Evolutionary conservation across 129 eudicot genomes (phyloP).

Genomic region (Escallonia rubra): DNA sequence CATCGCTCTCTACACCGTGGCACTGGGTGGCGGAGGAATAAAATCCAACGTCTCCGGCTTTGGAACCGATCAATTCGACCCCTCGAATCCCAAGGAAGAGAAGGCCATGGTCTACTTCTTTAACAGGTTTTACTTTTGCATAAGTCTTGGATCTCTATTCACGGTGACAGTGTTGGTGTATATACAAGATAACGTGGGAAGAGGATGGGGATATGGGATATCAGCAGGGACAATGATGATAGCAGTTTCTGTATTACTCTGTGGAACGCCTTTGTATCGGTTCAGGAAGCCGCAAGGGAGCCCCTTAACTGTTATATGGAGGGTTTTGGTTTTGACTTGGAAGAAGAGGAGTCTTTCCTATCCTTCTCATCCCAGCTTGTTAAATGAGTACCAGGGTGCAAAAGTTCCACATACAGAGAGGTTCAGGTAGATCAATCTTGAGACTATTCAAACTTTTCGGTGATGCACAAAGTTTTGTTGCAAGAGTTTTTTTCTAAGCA

Average conservation of each 20-base stretch:
- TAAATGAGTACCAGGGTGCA: conserved; percentile 58
- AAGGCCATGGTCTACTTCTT: conserved; percentile 84
- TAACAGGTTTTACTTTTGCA: conserved; percentile 78
- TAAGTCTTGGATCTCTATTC: conserved; percentile 85
- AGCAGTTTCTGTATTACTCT: conserved; percentile 57
- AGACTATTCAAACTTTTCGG: too few relatives aligned
- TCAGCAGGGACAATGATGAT: conserved; percentile 86
- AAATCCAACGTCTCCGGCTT: conserved; percentile 96
- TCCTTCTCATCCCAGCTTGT: conserved; percentile 45
- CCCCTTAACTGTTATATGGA: conserved; percentile 83
- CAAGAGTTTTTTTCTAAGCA: neutral
- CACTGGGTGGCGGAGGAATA: conserved; percentile 96
- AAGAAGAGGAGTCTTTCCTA: conserved; percentile 50
- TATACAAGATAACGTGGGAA: conserved; percentile 88
- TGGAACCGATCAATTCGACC: conserved; percentile 92
- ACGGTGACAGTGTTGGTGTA: conserved; percentile 87
- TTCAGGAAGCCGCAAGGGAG: conserved; percentile 80
- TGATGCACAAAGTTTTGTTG: too few relatives aligned
- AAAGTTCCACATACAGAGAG: conserved; percentile 50
- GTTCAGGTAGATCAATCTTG: conserved; percentile 40
- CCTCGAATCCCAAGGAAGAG: conserved; percentile 66
- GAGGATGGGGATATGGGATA: conserved; percentile 90
- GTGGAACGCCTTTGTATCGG: conserved; percentile 66
- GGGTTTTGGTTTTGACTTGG: conserved; percentile 70
- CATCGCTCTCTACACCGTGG: conserved; percentile 84